Percentiles rank a stretch among this genome's conserved stretches.
Evolutionary conservation across 179 eudicot species (phyloP).

Genomic region (Drosera spatulata): DNA sequence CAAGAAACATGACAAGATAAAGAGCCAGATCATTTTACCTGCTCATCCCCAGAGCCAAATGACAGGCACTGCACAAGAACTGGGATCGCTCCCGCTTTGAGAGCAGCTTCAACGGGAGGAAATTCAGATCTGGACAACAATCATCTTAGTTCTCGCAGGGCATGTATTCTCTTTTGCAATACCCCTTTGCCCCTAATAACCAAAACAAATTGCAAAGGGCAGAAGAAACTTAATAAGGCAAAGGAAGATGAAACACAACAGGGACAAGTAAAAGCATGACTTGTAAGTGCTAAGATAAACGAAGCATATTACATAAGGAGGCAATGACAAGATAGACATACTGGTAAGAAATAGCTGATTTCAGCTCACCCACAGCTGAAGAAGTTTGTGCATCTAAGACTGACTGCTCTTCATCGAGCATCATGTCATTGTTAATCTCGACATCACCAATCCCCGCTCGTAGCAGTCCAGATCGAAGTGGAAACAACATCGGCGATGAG

Average conservation of each 20-base stretch:
- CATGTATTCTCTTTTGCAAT: conserved; percentile 55
- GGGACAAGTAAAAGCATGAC: neutral
- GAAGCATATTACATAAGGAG: neutral
- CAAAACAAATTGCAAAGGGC: conserved; percentile 3
- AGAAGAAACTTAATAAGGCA: neutral
- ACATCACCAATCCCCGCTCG: conserved; percentile 28
- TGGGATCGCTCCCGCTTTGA: conserved; percentile 71
- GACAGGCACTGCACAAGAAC: conserved; percentile 81
- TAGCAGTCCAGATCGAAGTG: too few species aligned
- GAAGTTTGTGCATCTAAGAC: conserved; percentile 54
- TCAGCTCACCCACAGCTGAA: conserved; percentile 74
- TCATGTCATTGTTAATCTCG: conserved; percentile 50
- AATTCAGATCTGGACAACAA: conserved; percentile 80
- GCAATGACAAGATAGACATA: conserved; percentile 21
- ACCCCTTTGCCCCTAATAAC: conserved; percentile 79
- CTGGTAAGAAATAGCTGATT: conserved; percentile 49
- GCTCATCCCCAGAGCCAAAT: conserved; percentile 94
- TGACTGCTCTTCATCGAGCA: conserved; percentile 72
- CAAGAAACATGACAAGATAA: neutral
- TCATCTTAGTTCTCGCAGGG: conserved; percentile 74
- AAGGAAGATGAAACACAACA: neutral
- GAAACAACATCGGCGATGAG: too few species aligned
- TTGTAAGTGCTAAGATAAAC: neutral
- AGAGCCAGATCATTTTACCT: conserved; percentile 33
- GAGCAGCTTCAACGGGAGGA: conserved; percentile 93